A percentile compares a stretch with the other conserved stretches of the same genome.
Conservation (phyloP, 192 early-diverging fungal genomes). For the Entomortierella parvispora region DNA sequence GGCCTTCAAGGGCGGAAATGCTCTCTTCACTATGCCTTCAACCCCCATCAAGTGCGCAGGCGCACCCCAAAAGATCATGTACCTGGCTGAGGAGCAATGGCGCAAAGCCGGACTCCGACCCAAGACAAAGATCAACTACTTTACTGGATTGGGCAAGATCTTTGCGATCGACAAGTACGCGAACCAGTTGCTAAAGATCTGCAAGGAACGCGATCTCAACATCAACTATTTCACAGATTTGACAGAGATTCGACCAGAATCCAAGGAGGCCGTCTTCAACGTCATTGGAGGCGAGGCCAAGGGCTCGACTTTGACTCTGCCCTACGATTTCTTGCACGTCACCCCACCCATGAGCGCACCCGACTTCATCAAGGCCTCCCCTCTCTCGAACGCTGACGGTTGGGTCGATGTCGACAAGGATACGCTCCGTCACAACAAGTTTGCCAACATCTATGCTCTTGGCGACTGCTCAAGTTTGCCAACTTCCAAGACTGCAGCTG, state of each 20-base stretch:
- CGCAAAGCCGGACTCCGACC: conserved; percentile 75
- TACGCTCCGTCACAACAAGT: conserved; percentile 83
- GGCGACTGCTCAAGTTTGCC: conserved; percentile 88
- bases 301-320: conserved; percentile 63
- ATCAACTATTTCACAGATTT: conserved; percentile 80
- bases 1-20: conserved; percentile 77
- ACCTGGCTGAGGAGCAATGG: conserved; percentile 86
- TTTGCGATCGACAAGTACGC: conserved; percentile 90
- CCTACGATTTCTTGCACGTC: conserved; percentile 89
- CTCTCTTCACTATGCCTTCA: conserved; percentile 88
- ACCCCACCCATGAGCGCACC: conserved; percentile 86
- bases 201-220: conserved; percentile 72
- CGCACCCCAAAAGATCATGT: conserved; percentile 89
- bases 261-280: conserved; percentile 79
- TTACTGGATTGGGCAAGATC: conserved; percentile 85
- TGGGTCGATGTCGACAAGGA: conserved; percentile 85
- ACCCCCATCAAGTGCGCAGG: conserved; percentile 92
- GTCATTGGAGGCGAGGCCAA: conserved; percentile 65
- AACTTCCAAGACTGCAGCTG: conserved; percentile 91
- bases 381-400: conserved; percentile 78
- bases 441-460: conserved; percentile 79
- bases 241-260: conserved; percentile 69
- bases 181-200: conserved; percentile 71
- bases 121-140: conserved; percentile 76
- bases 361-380: conserved; percentile 76